A percentile compares a stretch with the other conserved stretches of the same genome.
Conservation (phyloP, 768 basidiomycete genomes). For the Russula brevipes region DNA sequence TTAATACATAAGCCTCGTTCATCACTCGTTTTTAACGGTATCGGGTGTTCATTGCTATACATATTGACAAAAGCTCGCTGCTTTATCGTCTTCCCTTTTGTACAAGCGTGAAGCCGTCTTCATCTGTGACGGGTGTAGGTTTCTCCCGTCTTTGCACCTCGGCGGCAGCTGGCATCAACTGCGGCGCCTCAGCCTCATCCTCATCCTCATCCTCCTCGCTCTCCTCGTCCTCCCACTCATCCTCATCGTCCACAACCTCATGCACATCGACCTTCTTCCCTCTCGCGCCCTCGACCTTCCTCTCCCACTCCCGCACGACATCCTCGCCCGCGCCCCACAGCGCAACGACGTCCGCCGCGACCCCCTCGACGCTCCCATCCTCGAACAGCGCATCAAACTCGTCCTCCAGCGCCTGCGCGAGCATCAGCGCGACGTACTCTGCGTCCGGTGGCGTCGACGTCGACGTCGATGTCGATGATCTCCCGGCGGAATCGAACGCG, state of each 20-base stretch:
- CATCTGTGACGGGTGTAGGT: conserved; percentile 72
- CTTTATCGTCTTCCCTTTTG: conserved; percentile 39
- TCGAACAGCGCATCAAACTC: conserved; percentile 84
- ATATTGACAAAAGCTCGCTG: conserved; percentile 17
- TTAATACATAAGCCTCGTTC: conserved; percentile 19
- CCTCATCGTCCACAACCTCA: conserved; percentile 38
- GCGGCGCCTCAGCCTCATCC: conserved; percentile 51
- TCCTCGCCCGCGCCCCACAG: conserved; percentile 59
- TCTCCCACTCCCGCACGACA: conserved; percentile 57
- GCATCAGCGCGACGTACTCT: conserved; percentile 72
- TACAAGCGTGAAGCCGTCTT: conserved; percentile 89
- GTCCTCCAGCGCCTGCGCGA: conserved; percentile 80
- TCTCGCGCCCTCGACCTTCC: conserved; percentile 49
- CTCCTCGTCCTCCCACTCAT: conserved; percentile 42
- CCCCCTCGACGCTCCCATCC: conserved; percentile 72
- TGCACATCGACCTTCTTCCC: conserved; percentile 53
- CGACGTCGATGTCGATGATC: conserved; percentile 4
- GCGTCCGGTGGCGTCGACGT: conserved; percentile 48
- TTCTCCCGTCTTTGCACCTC: conserved; percentile 30
- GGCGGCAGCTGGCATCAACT: conserved; percentile 41
- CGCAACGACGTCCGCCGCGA: conserved; percentile 66
- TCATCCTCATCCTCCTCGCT: conserved; percentile 36
- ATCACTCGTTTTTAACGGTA: background rate
- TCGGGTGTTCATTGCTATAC: conserved; percentile 8
- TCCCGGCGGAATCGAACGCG: conserved; percentile 48